phyloP scores from a whole-genome alignment of 805 yeast genomes.

The Saccharomyces cerevisiae region DNA sequence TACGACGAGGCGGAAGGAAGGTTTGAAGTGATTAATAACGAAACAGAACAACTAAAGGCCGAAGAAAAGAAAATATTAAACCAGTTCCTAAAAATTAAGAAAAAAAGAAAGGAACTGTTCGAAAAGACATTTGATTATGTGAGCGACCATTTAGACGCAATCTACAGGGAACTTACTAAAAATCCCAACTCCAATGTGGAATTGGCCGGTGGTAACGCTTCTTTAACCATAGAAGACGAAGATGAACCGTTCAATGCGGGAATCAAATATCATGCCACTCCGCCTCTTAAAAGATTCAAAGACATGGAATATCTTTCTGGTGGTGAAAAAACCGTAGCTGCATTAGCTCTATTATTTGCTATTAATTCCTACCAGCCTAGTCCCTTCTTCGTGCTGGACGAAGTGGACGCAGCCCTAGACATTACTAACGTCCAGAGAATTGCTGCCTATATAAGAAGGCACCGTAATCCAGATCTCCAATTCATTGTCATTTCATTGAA shows the following conservation, averaged over 20 bases:
- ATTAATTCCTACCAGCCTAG: conserved; percentile 86
- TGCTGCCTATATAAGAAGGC: conserved; percentile 73
- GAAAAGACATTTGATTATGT: conserved; percentile 71
- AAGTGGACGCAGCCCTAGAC: conserved; percentile 97
- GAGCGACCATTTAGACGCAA: conserved; percentile 58
- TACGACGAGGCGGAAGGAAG: conserved; percentile 58
- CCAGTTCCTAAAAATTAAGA: conserved; percentile 52
- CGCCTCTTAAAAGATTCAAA: conserved; percentile 87
- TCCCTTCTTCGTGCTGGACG: conserved; percentile 93
- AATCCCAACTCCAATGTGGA: conserved; percentile 43
- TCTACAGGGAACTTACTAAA: conserved; percentile 81
- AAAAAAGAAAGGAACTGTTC: conserved; percentile 53
- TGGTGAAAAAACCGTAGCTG: conserved; percentile 96
- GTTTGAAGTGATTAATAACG: conserved; percentile 53
- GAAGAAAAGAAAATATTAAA: conserved; percentile 47
- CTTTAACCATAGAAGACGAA: conserved; percentile 75
- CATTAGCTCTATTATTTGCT: conserved; percentile 84
- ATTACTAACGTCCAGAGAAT: conserved; percentile 77
- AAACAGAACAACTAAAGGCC: conserved; percentile 53
- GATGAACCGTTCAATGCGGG: conserved; percentile 86
- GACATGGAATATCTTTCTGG: conserved; percentile 92
- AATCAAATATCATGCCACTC: conserved; percentile 86
- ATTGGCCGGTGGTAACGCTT: conserved; percentile 90
- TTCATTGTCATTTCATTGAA: conserved; percentile 90
- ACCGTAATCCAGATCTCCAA: conserved; percentile 73